A percentile compares a stretch with the other conserved stretches of the same genome.
Conservation (phyloP, 768 basidiomycete genomes). For the Rhizopogon rudus region DNA sequence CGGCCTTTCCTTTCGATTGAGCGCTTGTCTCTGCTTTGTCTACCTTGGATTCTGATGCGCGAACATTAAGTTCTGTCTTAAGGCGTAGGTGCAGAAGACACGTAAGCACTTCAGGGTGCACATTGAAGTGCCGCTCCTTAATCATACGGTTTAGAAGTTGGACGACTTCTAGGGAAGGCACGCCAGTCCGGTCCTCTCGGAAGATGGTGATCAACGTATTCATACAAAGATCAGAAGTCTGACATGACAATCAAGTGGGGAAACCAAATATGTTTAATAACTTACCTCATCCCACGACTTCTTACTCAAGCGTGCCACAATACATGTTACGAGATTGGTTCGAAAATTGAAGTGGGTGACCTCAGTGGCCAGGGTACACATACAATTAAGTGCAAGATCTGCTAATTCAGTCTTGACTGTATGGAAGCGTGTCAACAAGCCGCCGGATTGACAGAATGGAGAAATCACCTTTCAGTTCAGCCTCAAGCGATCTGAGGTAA, state of each 20-base stretch:
- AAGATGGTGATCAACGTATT: constrained; percentile 80
- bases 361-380: constrained; percentile 81
- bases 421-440: constrained; percentile 8
- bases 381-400: constrained; percentile 70
- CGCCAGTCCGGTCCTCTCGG: constrained; percentile 74
- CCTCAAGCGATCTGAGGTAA: constrained; percentile 81
- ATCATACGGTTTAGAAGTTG: constrained; percentile 93
- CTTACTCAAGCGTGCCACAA: constrained; percentile 78
- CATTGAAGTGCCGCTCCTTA: constrained; percentile 86
- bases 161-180: constrained; percentile 81
- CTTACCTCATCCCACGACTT: constrained; percentile 87
- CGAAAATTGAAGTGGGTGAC: constrained; percentile 97
- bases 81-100: constrained; percentile 84
- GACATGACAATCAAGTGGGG: constrained; percentile 10
- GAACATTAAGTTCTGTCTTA: constrained; percentile 77
- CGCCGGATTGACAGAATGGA: constrained; percentile 4
- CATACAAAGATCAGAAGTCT: constrained; percentile 87
- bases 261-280: constrained; percentile 10
- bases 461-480: constrained; percentile 72
- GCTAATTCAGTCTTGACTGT: constrained; percentile 62
- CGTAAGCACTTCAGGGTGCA: constrained; percentile 84
- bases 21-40: constrained; percentile 48
- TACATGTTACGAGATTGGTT: constrained; percentile 82
- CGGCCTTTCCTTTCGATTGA: constrained; percentile 39
- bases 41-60: constrained; percentile 66